phyloP scores from a whole-genome alignment of 208 protist genomes.

The Balamuthia mandrillaris region DNA sequence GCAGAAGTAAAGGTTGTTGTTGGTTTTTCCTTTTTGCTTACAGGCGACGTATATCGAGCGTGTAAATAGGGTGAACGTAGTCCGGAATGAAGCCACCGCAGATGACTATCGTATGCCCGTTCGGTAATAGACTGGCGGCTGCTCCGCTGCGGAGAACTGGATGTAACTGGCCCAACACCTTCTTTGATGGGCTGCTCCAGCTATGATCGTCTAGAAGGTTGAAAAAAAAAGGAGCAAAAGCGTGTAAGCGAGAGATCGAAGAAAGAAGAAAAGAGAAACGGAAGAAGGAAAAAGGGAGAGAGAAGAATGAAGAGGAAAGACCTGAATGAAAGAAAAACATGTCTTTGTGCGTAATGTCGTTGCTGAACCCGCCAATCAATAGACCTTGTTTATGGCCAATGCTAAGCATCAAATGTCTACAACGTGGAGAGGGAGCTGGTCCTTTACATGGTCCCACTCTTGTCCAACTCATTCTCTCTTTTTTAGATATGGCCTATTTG shows the following conservation, averaged over 20 bases:
- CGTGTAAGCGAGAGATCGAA: not conserved
- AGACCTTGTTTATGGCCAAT: not conserved
- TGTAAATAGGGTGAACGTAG: constrained; percentile 13
- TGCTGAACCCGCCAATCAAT: constrained; percentile 7
- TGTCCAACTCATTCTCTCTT: not conserved
- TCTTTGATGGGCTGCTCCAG: not conserved
- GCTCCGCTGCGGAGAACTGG: not conserved
- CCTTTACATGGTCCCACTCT: not conserved
- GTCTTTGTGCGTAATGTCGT: constrained; percentile 2
- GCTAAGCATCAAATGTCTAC: not conserved
- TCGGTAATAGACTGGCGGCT: not conserved
- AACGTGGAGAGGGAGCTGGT: not conserved
- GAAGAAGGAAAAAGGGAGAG: not conserved
- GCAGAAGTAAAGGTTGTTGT: no score
- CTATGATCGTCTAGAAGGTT: not conserved
- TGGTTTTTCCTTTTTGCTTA: no score
- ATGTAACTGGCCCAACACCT: not conserved
- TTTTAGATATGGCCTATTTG: no score
- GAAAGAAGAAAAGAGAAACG: not conserved
- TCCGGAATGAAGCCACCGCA: constrained; percentile 10
- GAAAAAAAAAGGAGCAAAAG: not conserved
- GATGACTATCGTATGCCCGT: not conserved
- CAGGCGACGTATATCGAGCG: constrained; percentile 1
- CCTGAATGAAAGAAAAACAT: not conserved
- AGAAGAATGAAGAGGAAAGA: not conserved